Evolutionary conservation across 768 basidiomycete genomes (phyloP).

Genomic region (Infundibulicybe gibba): DNA sequence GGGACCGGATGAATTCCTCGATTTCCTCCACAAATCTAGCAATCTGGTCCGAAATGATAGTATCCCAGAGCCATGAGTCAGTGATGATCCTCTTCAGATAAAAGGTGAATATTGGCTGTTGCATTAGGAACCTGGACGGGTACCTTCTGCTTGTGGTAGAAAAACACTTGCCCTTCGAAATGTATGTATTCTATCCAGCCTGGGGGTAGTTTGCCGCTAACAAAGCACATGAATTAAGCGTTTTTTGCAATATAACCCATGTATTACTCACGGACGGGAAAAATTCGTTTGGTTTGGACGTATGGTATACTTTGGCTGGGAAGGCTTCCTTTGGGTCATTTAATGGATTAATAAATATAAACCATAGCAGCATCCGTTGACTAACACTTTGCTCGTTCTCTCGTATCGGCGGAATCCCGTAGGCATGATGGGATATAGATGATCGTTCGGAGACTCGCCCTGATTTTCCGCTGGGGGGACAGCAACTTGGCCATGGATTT

Average conservation of each 20-base stretch:
- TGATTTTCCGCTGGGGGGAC: too few species aligned
- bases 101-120: not conserved
- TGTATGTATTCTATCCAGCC: slow-evolving; percentile 1
- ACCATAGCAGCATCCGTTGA: not conserved
- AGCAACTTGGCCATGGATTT: too few species aligned
- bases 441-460: not conserved
- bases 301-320: not conserved
- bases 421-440: slow-evolving; percentile 10
- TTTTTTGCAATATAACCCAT: not conserved
- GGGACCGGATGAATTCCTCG: not conserved
- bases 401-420: slow-evolving; percentile 1
- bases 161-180: slow-evolving; percentile 1
- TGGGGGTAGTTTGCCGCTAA: not conserved
- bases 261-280: not conserved
- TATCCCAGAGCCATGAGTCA: slow-evolving; percentile 6
- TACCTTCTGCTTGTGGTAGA: slow-evolving; percentile 1
- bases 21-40: slow-evolving; percentile 1
- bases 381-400: slow-evolving; percentile 1
- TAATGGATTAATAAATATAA: not conserved
- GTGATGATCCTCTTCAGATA: slow-evolving; percentile 4
- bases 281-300: not conserved
- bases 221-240: not conserved
- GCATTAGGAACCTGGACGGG: not conserved
- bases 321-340: not conserved
- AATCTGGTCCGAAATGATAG: not conserved